phyloP scores from a whole-genome alignment of 2,329 filamentous ascomycete species.

The Lecanosticta acicola region DNA sequence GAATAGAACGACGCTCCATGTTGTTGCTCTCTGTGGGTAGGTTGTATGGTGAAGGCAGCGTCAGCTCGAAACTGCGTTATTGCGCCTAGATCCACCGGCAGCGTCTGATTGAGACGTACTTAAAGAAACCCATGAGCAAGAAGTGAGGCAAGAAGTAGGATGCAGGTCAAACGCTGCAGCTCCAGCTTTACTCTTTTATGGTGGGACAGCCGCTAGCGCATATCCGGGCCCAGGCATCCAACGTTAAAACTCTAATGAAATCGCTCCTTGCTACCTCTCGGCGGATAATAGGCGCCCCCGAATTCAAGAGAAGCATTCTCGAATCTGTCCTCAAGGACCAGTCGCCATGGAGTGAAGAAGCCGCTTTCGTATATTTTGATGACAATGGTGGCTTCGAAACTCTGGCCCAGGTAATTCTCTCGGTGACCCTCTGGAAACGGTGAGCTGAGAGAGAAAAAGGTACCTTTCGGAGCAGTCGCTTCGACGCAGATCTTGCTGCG shows the following conservation, averaged over 20 bases:
- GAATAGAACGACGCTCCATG: too few species aligned
- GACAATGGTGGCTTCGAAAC: constrained; percentile 42
- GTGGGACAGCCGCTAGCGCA: not conserved
- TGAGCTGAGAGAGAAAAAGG: constrained; percentile 42
- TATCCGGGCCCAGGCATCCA: not conserved
- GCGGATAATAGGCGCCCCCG: constrained; percentile 44
- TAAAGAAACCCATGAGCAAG: too few species aligned
- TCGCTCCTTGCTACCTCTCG: constrained; percentile 35
- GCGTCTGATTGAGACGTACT: too few species aligned
- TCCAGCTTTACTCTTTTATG: too few species aligned
- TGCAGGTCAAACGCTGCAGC: too few species aligned
- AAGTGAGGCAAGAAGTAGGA: too few species aligned
- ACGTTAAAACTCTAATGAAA: constrained; percentile 27
- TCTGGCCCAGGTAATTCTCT: constrained; percentile 42
- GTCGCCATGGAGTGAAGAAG: constrained; percentile 38
- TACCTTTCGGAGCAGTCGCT: constrained; percentile 38
- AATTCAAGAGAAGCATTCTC: constrained; percentile 45
- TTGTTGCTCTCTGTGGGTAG: too few species aligned
- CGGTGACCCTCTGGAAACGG: constrained; percentile 45
- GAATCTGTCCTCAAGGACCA: constrained; percentile 38
- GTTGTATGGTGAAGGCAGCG: too few species aligned
- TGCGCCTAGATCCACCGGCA: too few species aligned
- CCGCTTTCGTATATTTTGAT: constrained; percentile 39
- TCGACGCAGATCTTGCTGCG: constrained; percentile 38
- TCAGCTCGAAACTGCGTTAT: too few species aligned